Evolutionary conservation across 2,329 filamentous ascomycete species (phyloP), one percentile per base, ranked within the genome.

Genomic region (Colletotrichum trifolii): DNA sequence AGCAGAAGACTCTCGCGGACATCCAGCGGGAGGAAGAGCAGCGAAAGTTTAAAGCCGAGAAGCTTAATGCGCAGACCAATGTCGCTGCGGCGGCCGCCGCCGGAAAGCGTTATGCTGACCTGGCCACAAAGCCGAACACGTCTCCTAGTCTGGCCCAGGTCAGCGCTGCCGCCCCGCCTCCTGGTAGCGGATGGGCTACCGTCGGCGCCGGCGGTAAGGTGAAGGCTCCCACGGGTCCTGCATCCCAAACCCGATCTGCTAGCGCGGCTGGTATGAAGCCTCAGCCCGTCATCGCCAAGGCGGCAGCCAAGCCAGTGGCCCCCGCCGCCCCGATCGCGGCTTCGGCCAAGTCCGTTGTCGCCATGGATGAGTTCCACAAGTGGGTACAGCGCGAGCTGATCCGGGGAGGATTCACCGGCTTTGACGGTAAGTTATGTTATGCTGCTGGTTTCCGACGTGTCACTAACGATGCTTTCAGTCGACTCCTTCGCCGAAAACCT

Each of bases 1-100:
- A 81, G 79, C 96, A 96, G 83, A 97, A 97, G 86, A 97, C 94
- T 0, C 83, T 98, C 48, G 93, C 94, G 33, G 95, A 98, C 70
- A 98, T 99, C 64, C 96, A 98, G 76, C 94, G 94, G 68, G 96
- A 99, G 79, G 96, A 99, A 74, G 96, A 98, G 75, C 85, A 86
- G 15, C 90, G 96, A 69, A 99, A 99, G 84, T 89, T 91, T 72
- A 93, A 91, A 75, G 86, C 88, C 2, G 82, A 79, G 69, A 82
- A 87, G 52, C 71, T 77, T 7, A 78, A 83, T 3, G 76, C 78
- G 4, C 86, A 87, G 70, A 77, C 82, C 33, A 80, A 77, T 34
- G 74, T 77, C 33, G 76, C 83, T 25, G 75, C 82, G 15, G 77
- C 83, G 45, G 76, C 83, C 8, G 91, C 83, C 46, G 76, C 83